phyloP scores from a whole-genome alignment of 2,329 filamentous ascomycete species.

The Hyphodiscus sp. region DNA sequence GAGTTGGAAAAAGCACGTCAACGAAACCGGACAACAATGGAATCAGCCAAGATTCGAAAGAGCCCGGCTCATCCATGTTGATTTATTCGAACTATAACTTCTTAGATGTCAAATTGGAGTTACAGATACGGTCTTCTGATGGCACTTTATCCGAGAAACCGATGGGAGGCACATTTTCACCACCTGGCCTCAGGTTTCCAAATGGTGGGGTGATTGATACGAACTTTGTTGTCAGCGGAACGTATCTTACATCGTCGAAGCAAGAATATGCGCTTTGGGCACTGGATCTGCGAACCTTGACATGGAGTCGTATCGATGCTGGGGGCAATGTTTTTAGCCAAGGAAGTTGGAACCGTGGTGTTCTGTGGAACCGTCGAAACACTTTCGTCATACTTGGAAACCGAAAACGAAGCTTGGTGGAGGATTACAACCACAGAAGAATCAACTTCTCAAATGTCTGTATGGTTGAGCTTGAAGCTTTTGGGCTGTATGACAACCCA shows the following conservation, averaged over 20 bases:
- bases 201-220: constrained; percentile 94
- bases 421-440: constrained; percentile 95
- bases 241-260: constrained; percentile 94
- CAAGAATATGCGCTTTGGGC: constrained; percentile 98
- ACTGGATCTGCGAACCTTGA: constrained; percentile 77
- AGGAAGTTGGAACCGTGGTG: constrained; percentile 94
- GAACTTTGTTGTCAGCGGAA: constrained; percentile 95
- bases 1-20: constrained; percentile 54
- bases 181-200: constrained; percentile 87
- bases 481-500: constrained; percentile 95
- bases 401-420: constrained; percentile 84
- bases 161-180: constrained; percentile 82
- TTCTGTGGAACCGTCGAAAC: constrained; percentile 89
- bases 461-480: constrained; percentile 93
- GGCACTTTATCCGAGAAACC: constrained; percentile 78
- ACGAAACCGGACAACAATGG: constrained; percentile 35
- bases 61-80: constrained; percentile 69
- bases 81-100: constrained; percentile 99
- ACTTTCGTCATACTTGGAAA: constrained; percentile 95
- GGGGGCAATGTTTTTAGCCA: constrained; percentile 91
- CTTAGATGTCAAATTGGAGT: constrained; percentile 88
- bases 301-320: constrained; percentile 93
- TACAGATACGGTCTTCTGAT: constrained; percentile 81
- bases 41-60: constrained; percentile 45
- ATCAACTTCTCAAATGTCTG: constrained; percentile 98